These are phyloP conservation scores for Kurtzmaniella quercitrusa DNA, from an alignment of 1,139 yeast genomes.

Conservation along the genomic window DNA sequence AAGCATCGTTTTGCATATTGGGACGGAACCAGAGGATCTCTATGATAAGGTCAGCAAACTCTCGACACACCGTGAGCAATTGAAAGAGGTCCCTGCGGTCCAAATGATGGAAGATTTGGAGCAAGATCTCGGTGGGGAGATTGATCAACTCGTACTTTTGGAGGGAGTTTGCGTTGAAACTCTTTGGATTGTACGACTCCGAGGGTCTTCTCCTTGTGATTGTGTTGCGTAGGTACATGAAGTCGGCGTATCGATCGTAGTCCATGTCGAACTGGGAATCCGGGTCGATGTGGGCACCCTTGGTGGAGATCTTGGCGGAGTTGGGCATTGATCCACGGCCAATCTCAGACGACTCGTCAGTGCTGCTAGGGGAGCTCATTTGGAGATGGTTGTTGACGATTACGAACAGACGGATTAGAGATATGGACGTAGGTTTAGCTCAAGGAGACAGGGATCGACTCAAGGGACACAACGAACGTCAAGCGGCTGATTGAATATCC, in stretches of 20 bases:
- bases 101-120: conserved; percentile 65
- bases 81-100: conserved; percentile 65
- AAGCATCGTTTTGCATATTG: conserved; percentile 55
- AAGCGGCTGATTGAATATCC: too few relatives aligned
- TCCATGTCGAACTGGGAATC: conserved; percentile 28
- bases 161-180: conserved; percentile 20
- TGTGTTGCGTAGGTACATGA: conserved; percentile 32
- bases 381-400: too few relatives aligned
- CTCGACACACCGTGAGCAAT: conserved; percentile 70
- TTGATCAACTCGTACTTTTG: conserved; percentile 46
- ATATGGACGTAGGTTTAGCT: too few relatives aligned
- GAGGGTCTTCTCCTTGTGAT: conserved; percentile 26
- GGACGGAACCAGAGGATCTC: conserved; percentile 91
- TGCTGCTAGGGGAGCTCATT: conserved; percentile 32
- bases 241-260: conserved; percentile 30
- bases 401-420: too few relatives aligned
- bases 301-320: conserved; percentile 1
- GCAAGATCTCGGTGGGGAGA: conserved; percentile 78
- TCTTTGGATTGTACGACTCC: conserved; percentile 13
- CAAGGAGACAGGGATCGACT: too few relatives aligned
- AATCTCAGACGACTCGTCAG: conserved; percentile 8
- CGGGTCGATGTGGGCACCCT: conserved; percentile 5
- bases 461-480: too few relatives aligned
- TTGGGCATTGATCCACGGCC: conserved; percentile 2
- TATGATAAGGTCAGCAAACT: conserved; percentile 76